Evolutionary conservation across 2,329 filamentous ascomycete species (phyloP), one percentile per base, ranked within the genome.

Genomic region (Coniochaeta hoffmannii): DNA sequence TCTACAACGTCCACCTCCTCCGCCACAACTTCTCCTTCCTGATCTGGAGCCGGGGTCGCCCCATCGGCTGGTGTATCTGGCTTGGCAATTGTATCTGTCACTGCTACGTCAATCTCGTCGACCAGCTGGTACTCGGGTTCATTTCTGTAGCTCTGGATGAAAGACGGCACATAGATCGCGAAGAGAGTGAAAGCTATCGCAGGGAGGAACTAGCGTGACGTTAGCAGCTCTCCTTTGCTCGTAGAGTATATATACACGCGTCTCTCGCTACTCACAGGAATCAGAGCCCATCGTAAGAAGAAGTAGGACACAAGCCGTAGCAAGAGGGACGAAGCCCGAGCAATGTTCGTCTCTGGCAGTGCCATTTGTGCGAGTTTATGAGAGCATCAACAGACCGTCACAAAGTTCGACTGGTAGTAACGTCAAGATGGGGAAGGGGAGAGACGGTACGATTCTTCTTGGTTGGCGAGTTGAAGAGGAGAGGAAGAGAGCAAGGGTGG

Each of bases 91-190:
- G 74, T 76, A 58, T 84, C 76, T 22, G 74, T 79, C 7, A 84
- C 68, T 1, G 70, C 70, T 6, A 86, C 66, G 54, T 86, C 79
- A 22, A 87, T 72, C 59, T 86, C 73, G 60, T 87, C 80, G 24
- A 87, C 70, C 5, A 87, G 65, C 50, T 81, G 74, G 63, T 84
- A 80, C 57, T 79, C 73, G 7, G 82, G 75, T 56, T 82, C 80
- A 15, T 76, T 75, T 26, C 80, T 69, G 65, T 81, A 84, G 61
- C 78, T 82, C 12, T 75, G 71, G 53, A 88, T 67, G 68, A 87
- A 89, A 0, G 84, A 76, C 0, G 85, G 78, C 0, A 86, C 66
- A 62, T 89, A 90, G 56, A 90, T 69, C 24, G 81, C 83, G 58
- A 87, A 84, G 2, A 87, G 72, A 0, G 86, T 77, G 56, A 83